Base-by-base conservation (phyloP, 208 protist species). In the Leishmania martiniquensis region DNA sequence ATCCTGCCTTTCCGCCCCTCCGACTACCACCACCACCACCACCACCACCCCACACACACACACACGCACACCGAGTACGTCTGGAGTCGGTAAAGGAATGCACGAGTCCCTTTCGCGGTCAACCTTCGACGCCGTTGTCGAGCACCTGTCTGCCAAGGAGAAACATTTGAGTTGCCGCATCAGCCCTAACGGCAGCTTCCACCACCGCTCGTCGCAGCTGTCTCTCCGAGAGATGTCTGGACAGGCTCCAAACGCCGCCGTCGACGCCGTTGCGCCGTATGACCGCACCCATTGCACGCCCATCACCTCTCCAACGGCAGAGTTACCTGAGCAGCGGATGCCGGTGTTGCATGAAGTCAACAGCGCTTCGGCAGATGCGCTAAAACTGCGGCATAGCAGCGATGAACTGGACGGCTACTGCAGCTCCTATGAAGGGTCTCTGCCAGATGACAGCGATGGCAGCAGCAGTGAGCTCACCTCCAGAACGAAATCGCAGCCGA, bases 371-470 rank as follows among this genome's bases (percentile, higher is more conserved):
- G 20, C 44, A 9, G 67, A 45, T 37, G 57, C 57, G 29, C 55
- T 75, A 9, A 57, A 49, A 7, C 54, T 60, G 22, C 72, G 66
- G 2, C 62, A 83, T 37, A 77, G 72, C 34, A 83, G 72, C 73
- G 73, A 78, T 42, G 78, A 78, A 45, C 54, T 83, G 32, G 78
- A 83, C 59, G 78, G 78, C 54, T 83, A 83, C 51, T 75, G 78
- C 54, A 83, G 78, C 78, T 83, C 78, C 22, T 75, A 67, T 34
- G 78, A 83, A 63, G 47, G 49, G 39, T 83, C 78, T 37, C 54
- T 78, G 54, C 66, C 73, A 25, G 78, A 67, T 12, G 55, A 57
- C 49, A 72, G 55, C 73, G 75, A 44, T 39, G 63, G 44, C 60
- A 81, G 71, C 75, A 77, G 77, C 22, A 52, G 44, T 42, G 29